Evolutionary conservation across 2,329 filamentous ascomycete genomes (phyloP), one percentile per base, ranked within the genome.

Genomic region (Plectosphaerella sp.): DNA sequence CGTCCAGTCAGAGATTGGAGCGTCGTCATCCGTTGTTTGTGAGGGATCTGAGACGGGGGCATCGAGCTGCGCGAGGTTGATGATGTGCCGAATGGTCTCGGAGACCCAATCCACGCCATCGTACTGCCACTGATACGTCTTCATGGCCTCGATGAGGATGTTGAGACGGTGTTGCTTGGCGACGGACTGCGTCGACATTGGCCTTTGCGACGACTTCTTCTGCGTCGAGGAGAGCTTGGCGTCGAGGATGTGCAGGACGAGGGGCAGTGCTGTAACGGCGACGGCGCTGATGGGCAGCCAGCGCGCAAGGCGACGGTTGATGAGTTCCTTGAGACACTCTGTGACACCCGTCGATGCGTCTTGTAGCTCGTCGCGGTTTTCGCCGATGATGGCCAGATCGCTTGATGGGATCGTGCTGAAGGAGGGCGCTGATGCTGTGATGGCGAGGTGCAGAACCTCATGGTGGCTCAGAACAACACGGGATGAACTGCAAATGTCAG

Each of bases 211-310:
- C 3, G 54, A 52, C 15, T 20, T 20, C 2, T 48, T 36, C 4
- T 53, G 50, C 3, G 55, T 49, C 1, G 58, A 50, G 1, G 67
- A 66, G n/a, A 70, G 61, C 48, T 69, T 67, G 45, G 67, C 65
- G 48, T 69, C 67, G 2, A 70, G 56, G 8, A 68, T 65, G 51
- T 68, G 62, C 7, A 69, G 56, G 8, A 67, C 59, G 1, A 69
- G 58, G 1, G 67, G 67, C 3, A 70, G 49, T 2, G 67, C 65
- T 2, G 64, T 68, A 53, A 66, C 69, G 3, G 66, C 63, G 22
- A 69, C 65, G 2, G 74, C 73, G 54, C 72, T 76, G 12, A 78
- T 72, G 4, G 76, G 76, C 1, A 78, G 61, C 64, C 69, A 76
- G 7, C 74, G 69, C 6, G 68, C 72, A 2, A 76, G 66, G 2